Percentiles rank a stretch among this genome's conserved stretches.
Conservation (phyloP, 208 protist genomes). For the Leishmania gerbilli region DNA sequence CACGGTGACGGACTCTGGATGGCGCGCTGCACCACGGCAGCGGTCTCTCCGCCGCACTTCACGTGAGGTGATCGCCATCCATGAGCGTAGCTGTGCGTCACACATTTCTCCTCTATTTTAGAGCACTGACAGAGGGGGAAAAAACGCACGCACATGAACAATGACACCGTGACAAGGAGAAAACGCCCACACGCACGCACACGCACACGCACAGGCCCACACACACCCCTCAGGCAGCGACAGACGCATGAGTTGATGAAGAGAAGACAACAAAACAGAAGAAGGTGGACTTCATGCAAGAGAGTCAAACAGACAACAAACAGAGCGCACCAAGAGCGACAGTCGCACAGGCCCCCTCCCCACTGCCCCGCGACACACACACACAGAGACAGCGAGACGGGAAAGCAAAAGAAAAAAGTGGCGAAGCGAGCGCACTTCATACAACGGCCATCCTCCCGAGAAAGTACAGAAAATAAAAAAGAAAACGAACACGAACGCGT, state of each 20-base stretch:
- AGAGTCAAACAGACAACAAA: background rate
- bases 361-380: background rate
- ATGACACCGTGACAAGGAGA: no score
- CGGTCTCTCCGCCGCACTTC: background rate
- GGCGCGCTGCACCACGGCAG: background rate
- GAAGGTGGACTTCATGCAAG: background rate
- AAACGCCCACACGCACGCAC: background rate
- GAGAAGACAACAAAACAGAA: background rate
- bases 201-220: no score
- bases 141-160: background rate
- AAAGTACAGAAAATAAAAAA: background rate
- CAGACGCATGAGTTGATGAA: background rate
- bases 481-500: background rate
- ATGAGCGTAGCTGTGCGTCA: background rate
- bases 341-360: background rate
- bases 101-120: background rate
- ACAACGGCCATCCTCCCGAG: background rate
- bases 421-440: background rate
- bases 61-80: background rate
- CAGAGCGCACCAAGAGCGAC: constrained; percentile 6
- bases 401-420: background rate
- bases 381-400: background rate
- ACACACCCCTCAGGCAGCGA: no score
- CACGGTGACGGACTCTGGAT: background rate
- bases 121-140: background rate